Base-by-base conservation (phyloP, 495 filamentous ascomycete species). In the Xylaria nigripes region DNA sequence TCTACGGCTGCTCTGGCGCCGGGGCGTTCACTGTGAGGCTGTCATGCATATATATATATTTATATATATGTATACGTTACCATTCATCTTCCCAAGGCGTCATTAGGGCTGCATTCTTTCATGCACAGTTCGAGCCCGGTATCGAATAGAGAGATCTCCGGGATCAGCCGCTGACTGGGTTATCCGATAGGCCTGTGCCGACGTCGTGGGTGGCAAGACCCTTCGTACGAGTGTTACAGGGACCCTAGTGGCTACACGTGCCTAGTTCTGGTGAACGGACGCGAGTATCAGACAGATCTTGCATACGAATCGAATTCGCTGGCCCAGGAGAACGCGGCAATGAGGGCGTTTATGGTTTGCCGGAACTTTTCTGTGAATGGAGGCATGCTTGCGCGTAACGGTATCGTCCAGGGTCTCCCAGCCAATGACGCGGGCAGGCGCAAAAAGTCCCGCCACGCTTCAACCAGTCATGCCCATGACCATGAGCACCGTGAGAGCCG, bases 341-440 rank as follows among this genome's bases (percentile, higher is more conserved):
- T 93, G 85, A 85, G 89, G 57, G 93, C 93, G 55, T 98, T 95
- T 72, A 87, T 95, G 76, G 92, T 97, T 55, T 98, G 93, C 77
- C 86, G 92, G 67, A 95, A 96, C 74, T 96, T 98, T 75, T 96
- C 92, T 56, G 85, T 95, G 68, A 97, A 96, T 70, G 93, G 95
- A 62, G 92, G 92, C 72, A 94, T 91, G 89, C 81, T 67, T 73
- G 88, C 66, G 76, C 88, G 73, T 76, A 89, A 73, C 78, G 88
- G 87, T 22, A 83, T 90, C 44, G 79, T 93, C 66, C 90, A 96
- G 79, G 90, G 90, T 36, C 76, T 93, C 40, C 90, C 90, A 42
- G 89, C 75, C 54, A 76, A 75, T 62, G 77, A 80, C 52, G 63
- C 68, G 55, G 68, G 52, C 63, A 72, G 70, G 63, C 76, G 74